Base-by-base conservation (phyloP, 2,329 filamentous ascomycete genomes). In the Penicillium sp. region DNA sequence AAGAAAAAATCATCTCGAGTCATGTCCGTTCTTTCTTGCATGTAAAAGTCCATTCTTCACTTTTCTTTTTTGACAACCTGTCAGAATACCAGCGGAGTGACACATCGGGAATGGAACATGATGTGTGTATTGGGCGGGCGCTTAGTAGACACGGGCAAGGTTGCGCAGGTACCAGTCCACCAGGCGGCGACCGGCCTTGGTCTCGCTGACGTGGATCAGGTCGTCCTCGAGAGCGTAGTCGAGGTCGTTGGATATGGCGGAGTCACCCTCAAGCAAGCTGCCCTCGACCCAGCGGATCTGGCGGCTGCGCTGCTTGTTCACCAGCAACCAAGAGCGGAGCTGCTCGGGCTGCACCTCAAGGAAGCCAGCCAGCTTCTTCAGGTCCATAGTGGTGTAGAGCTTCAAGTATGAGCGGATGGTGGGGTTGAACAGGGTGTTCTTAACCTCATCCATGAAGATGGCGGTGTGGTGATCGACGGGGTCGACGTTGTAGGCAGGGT, bases 361-460 rank as follows among this genome's bases (percentile, higher is more conserved):
- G 86, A 99, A 99, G 59, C 93, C 93, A 60, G 95, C 91, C 60
- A 99, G 87, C 82, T 99, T 99, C 83, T 93, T 95, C 62, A 99
- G 84, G 72, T 99, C 95, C 93, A 99, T 98, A 67, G 95, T 99
- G 46, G 95, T 98, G 87, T 99, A 99, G 55, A 99, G 89, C 76
- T 96, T 95, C 67, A 99, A 87, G 83, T 99, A 99, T 61, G 93
- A 97, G 84, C 96, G 96, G 76, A 99, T 90, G 46, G 93, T 97
- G 45, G 95, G 95, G 76, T 91, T 93, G 87, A 87, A 96, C 86
- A 99, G 95, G 80, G 96, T 98, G 80, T 91, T 97, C 87, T 96
- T 96, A 78, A 99, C 93, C 82, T 99, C 95, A 68, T 97, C 93
- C 93, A 99, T 98, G 84, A 99, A 99, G 80, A 99, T 90, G 70